Evolutionary conservation across 352 stramenopile species (phyloP).

Genomic region (Phytophthora megakarya): DNA sequence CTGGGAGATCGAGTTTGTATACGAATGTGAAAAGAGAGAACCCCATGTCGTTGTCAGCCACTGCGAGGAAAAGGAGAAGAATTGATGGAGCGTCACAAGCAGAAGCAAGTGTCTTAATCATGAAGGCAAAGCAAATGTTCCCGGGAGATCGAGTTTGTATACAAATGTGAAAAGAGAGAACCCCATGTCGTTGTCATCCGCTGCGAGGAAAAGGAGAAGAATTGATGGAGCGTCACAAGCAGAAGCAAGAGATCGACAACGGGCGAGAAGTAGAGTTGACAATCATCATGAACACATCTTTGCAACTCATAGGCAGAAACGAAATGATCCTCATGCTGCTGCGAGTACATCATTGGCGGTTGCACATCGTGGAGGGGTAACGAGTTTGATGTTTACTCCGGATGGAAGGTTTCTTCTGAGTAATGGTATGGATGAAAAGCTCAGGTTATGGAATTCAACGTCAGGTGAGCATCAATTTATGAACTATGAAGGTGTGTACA

Average conservation of each 20-base stretch:
- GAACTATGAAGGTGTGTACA: slow-evolving; percentile 57
- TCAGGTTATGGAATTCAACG: slow-evolving; percentile 66
- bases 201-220: slow-evolving; percentile 40
- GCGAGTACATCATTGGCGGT: slow-evolving; percentile 52
- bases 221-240: slow-evolving; percentile 28
- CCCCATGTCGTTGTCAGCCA: slow-evolving; percentile 37
- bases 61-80: slow-evolving; percentile 1
- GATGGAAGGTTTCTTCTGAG: slow-evolving; percentile 71
- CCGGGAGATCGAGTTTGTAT: slow-evolving; percentile 54
- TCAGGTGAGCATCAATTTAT: slow-evolving; percentile 73
- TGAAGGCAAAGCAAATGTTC: slow-evolving; percentile 55
- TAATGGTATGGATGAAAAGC: slow-evolving; percentile 59
- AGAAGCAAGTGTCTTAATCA: slow-evolving; percentile 86
- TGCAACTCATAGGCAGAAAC: slow-evolving; percentile 12
- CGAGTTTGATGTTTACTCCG: slow-evolving; percentile 64
- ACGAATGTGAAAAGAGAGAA: slow-evolving; percentile 52
- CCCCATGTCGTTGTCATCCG: slow-evolving; percentile 38
- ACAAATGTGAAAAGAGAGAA: slow-evolving; percentile 52
- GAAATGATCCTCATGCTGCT: slow-evolving; percentile 62
- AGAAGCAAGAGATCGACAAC: slow-evolving; percentile 30
- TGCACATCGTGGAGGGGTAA: slow-evolving; percentile 60
- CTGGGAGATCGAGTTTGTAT: slow-evolving; percentile 54
- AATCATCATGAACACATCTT: slow-evolving; percentile 15
- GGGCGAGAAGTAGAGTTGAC: slow-evolving; percentile 26
- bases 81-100: not conserved